These are phyloP conservation scores for Lyophyllum shimeji DNA, from an alignment of 768 basidiomycete genomes.

Conservation along the genomic window DNA sequence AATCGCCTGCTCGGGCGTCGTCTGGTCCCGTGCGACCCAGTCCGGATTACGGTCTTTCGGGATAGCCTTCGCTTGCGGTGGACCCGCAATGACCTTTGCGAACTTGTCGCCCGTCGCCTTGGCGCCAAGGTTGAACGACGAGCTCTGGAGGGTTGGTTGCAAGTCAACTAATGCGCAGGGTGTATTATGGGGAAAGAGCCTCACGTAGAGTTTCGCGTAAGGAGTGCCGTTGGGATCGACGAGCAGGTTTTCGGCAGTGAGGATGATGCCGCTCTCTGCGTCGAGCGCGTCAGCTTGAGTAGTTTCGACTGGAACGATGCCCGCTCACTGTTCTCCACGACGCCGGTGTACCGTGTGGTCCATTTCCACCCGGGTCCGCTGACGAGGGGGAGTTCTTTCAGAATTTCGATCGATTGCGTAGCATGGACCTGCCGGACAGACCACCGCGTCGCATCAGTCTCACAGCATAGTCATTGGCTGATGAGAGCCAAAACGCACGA, in stretches of 20 bases:
- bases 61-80: slow-evolving; percentile 59
- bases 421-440: slow-evolving; percentile 62
- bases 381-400: slow-evolving; percentile 74
- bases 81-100: slow-evolving; percentile 58
- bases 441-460: not conserved
- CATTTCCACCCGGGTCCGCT: slow-evolving; percentile 82
- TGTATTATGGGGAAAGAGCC: slow-evolving; percentile 10
- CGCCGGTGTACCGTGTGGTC: slow-evolving; percentile 60
- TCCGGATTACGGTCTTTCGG: slow-evolving; percentile 63
- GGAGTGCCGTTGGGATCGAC: slow-evolving; percentile 59
- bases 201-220: slow-evolving; percentile 64
- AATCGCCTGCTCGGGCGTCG: slow-evolving; percentile 64
- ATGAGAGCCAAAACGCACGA: slow-evolving; percentile 42
- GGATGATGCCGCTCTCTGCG: slow-evolving; percentile 72
- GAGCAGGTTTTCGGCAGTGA: slow-evolving; percentile 63
- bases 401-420: slow-evolving; percentile 75
- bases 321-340: slow-evolving; percentile 79
- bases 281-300: not conserved
- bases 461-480: not conserved
- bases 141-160: slow-evolving; percentile 36
- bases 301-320: not conserved
- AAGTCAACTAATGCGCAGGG: not conserved
- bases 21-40: slow-evolving; percentile 60
- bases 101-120: slow-evolving; percentile 63
- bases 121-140: slow-evolving; percentile 70